Base-by-base conservation (phyloP, 1,284 basidiomycete genomes). In the Apiotrichum akiyoshidainum region DNA sequence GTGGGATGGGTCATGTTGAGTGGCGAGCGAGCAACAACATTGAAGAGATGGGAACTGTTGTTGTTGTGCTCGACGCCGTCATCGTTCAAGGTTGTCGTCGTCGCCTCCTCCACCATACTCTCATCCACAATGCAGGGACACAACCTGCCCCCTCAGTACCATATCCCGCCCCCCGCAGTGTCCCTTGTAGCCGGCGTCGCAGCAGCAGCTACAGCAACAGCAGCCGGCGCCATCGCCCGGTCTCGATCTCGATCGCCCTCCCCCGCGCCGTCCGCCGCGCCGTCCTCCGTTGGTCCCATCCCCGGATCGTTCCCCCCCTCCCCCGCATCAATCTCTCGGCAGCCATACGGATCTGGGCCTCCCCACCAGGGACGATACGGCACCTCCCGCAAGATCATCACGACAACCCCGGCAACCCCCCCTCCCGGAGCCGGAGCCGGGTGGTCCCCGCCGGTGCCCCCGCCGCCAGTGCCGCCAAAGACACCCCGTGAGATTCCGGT, bases 401-500 rank as follows among this genome's bases (percentile, higher is more conserved):
- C 26, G 26, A 31, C 26, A 31, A 31, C 26, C 26, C 26, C 26
- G 26, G 26, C 26, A 31, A 31, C 26, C 10, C 11, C 48, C 37
- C 21, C 13, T n/a, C n/a, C n/a, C n/a, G n/a, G n/a, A n/a, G n/a
- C n/a, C n/a, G n/a, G n/a, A 10, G 8, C 49, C 21, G 42, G 35
- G 1, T 33, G 8, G 21, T 50, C 17, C 14, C 48, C 48, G 8
- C 37, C 48, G 6, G 48, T 50, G 5, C 48, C 52, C 12, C 52
- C 52, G 26, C 52, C 52, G 33, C 52, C 52, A 16, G 13, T 54
- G 8, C 52, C 52, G 21, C 46, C 53, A 4, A 47, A 55, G 39
- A n/a, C 53, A 26, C 53, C 52, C 9, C 8, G 16, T 1, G 14
- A 7, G 26, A 31, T 31, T 7, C 26, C 26, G 26, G 26, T 31